phyloP scores from a whole-genome alignment of 106 monocot species.

The Acorus calamus region DNA sequence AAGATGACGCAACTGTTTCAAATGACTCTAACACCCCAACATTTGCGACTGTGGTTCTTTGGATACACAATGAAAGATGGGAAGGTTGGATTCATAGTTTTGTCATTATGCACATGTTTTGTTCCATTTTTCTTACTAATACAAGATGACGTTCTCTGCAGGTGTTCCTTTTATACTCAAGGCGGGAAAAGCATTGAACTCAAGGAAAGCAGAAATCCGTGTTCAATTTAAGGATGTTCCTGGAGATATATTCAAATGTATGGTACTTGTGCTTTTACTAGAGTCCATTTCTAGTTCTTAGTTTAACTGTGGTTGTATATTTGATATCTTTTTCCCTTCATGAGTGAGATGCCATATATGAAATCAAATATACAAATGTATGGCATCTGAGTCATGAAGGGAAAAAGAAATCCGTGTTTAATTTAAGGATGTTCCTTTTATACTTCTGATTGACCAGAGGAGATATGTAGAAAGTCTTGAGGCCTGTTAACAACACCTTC shows the following conservation, averaged over 20 bases:
- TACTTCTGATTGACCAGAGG: too few relatives aligned
- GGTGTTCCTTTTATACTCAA: constrained; percentile 97
- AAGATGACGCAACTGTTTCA: constrained; percentile 88
- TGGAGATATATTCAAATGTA: constrained; percentile 93
- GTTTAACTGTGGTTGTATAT: too few relatives aligned
- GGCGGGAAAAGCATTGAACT: constrained; percentile 96
- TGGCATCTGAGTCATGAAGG: too few relatives aligned
- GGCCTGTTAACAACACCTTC: too few relatives aligned
- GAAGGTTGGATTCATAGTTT: constrained; percentile 43
- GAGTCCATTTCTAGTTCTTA: constrained; percentile 1
- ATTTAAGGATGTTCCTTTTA: too few relatives aligned
- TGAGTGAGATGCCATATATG: too few relatives aligned
- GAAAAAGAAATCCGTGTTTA: too few relatives aligned
- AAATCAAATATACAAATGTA: too few relatives aligned
- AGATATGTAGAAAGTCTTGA: too few relatives aligned
- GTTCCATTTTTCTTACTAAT: not conserved
- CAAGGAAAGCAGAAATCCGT: constrained; percentile 92
- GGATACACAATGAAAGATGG: constrained; percentile 99
- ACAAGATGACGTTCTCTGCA: constrained; percentile 11
- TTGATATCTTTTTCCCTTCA: too few relatives aligned
- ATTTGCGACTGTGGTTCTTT: constrained; percentile 71
- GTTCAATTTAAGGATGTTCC: constrained; percentile 99
- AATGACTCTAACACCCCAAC: constrained; percentile 83
- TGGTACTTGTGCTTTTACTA: not conserved
- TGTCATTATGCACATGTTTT: constrained; percentile 4